Evolutionary conservation across 331 rosid genomes (phyloP), one percentile per base, ranked within the genome.

Genomic region (Stylosanthes scabra): DNA sequence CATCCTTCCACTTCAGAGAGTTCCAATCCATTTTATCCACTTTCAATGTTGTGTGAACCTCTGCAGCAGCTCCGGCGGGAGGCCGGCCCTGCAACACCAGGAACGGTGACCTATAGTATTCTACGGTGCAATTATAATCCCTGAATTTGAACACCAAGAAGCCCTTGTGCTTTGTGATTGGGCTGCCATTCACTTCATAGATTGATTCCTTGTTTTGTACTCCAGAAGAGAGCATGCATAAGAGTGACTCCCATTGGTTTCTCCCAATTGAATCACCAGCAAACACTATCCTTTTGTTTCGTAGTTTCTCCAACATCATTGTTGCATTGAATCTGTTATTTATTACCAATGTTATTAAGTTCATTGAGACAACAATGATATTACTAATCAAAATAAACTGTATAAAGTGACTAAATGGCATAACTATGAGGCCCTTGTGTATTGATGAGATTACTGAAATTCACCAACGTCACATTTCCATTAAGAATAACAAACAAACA

Each of bases 221-320:
- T 56, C 71, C 94, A 42, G 94, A 86, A 58, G 98, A 83, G 13
- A 92, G 91, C 94, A 92, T 68, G 87, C 98, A 92, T 9, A 92
- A 80, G 52, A 92, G 87, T 15, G 96, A 92, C 50, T 92, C 96
- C 98, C 98, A 92, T 70, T 92, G 96, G 80, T 92, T 92, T 78
- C 98, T 83, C 50, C 98, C 98, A 9, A 92, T 90, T 27, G 98
- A 92, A 74, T 90, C 98, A n/a, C 98, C 98, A 13, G 75, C 92
- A 45, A 92, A 92, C 46, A 85, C 96, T 29, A 90, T 15, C 42
- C 94, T 76, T 68, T 89, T 92, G 85, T 84, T 81, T 25, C 87
- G 74, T 67, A 90, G 64, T 47, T 84, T 90, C 72, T 86, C 96
- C 84, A 92, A 52, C 94, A 90, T 88, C 81, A 78, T 20, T 42